Percentiles rank a stretch among this genome's conserved stretches.
phyloP scores from a whole-genome alignment of 495 filamentous ascomycete species.

The Astrocystis sublimbata region DNA sequence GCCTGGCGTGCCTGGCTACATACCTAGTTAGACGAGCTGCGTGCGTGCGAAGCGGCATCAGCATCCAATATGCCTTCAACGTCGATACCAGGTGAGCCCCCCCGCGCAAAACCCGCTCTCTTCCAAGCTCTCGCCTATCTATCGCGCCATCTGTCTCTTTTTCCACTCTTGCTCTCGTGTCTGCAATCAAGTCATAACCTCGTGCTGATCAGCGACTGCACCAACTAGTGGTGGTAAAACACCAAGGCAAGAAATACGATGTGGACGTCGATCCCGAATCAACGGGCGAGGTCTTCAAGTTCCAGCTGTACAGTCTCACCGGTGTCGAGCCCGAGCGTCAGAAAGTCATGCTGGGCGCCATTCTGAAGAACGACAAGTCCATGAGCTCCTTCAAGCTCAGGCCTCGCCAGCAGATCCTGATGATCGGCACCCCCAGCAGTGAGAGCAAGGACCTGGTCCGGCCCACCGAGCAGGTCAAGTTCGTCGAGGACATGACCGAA shows the following conservation, averaged over 20 bases:
- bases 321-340: constrained; percentile 95
- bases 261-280: constrained; percentile 84
- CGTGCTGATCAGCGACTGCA: not conserved
- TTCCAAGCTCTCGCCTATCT: not conserved
- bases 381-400: constrained; percentile 83
- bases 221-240: constrained; percentile 81
- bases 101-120: constrained; percentile 3
- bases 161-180: not conserved
- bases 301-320: constrained; percentile 90
- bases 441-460: constrained; percentile 62
- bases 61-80: constrained; percentile 56
- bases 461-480: constrained; percentile 82
- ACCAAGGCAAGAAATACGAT: constrained; percentile 90
- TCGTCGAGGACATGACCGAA: constrained; percentile 97
- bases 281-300: constrained; percentile 91
- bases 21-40: not conserved
- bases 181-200: no score
- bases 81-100: constrained; percentile 59
- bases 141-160: not conserved
- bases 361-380: constrained; percentile 92
- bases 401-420: constrained; percentile 85
- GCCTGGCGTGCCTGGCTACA: no score
- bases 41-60: not conserved
- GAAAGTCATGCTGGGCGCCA: constrained; percentile 92
- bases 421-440: constrained; percentile 86